Conservation (phyloP, 2,329 filamentous ascomycete species). For the Penicillium sp. region DNA sequence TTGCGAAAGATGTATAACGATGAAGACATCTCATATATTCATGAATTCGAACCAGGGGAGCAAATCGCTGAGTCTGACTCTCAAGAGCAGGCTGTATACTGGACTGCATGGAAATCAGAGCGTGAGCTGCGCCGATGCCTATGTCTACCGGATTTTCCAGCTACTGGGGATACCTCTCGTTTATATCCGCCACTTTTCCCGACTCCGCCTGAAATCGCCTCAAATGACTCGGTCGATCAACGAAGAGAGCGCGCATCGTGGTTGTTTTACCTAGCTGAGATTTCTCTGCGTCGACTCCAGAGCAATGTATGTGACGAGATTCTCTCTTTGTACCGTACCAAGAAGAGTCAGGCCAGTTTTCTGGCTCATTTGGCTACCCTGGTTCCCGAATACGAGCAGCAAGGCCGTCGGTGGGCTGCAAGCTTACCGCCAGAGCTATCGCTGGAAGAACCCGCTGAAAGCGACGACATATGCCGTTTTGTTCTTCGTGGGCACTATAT, state of each 20-base stretch:
- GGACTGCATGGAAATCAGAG: slow-evolving; percentile 1
- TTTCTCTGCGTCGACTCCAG: background rate
- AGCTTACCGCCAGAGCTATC: background rate
- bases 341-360: background rate
- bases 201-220: background rate
- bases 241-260: background rate
- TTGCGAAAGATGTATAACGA: background rate
- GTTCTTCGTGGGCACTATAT: slow-evolving; percentile 1
- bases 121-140: background rate
- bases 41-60: background rate
- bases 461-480: background rate
- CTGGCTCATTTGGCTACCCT: background rate
- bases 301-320: background rate
- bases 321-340: background rate
- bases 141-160: slow-evolving; percentile 1
- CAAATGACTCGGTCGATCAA: background rate
- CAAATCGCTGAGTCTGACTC: background rate
- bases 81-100: background rate
- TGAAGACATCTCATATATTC: background rate
- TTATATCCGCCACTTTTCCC: background rate
- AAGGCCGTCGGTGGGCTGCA: background rate
- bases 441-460: background rate
- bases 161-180: background rate
- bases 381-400: background rate
- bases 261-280: background rate